phyloP scores from a whole-genome alignment of 2,329 filamentous ascomycete species.

The Thelonectria olida region DNA sequence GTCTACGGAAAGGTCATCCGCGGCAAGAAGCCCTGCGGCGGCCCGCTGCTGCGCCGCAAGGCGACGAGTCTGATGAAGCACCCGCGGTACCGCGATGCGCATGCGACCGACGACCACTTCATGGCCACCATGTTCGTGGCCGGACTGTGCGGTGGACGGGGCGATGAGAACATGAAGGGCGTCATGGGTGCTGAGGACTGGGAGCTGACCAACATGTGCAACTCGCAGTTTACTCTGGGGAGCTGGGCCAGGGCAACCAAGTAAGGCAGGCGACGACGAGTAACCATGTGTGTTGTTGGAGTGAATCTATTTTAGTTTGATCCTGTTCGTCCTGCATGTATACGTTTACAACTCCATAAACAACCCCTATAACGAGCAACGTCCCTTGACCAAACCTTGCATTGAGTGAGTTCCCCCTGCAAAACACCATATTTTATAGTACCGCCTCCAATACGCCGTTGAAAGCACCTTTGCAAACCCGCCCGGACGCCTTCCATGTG shows the following conservation, averaged over 20 bases:
- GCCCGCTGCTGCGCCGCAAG: slow-evolving; percentile 19
- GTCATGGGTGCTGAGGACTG: slow-evolving; percentile 65
- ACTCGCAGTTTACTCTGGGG: slow-evolving; percentile 67
- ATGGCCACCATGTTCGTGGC: slow-evolving; percentile 73
- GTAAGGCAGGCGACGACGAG: slow-evolving; percentile 17
- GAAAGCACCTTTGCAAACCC: too few species aligned
- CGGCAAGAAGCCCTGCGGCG: slow-evolving; percentile 18
- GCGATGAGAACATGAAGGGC: slow-evolving; percentile 53
- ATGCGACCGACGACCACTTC: slow-evolving; percentile 76
- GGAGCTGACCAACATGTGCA: slow-evolving; percentile 73
- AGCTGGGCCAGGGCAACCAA: slow-evolving; percentile 29
- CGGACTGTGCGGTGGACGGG: slow-evolving; percentile 54
- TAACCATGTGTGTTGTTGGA: too few species aligned
- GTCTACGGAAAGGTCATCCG: slow-evolving; percentile 12
- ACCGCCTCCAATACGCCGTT: too few species aligned
- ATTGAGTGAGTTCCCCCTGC: too few species aligned
- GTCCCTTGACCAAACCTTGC: too few species aligned
- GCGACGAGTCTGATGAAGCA: slow-evolving; percentile 70
- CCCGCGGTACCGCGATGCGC: slow-evolving; percentile 70
- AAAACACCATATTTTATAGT: too few species aligned
- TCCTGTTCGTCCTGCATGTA: too few species aligned
- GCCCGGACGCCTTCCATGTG: slow-evolving; percentile 21
- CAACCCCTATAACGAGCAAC: too few species aligned
- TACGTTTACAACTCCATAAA: too few species aligned
- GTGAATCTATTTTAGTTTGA: too few species aligned